A percentile compares a stretch with the other conserved stretches of the same genome.
Evolutionary conservation across 192 early-diverging fungal genomes (phyloP).

Genomic region (Glomus cerebriforme): DNA sequence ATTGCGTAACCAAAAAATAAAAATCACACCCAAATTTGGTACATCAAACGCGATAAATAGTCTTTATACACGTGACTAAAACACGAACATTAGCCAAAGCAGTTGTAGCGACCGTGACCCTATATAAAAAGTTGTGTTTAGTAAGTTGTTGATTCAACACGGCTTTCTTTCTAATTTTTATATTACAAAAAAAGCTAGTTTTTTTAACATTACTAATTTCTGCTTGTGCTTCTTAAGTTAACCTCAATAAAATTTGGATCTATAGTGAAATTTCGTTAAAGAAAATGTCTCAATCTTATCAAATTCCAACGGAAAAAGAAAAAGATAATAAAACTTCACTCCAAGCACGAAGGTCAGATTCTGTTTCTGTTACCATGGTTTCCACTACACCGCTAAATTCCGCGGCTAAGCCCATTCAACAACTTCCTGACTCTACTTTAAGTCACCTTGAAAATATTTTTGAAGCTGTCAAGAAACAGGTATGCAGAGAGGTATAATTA

Average conservation of each 20-base stretch:
- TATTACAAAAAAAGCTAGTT: too few relatives aligned
- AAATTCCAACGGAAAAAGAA: neutral
- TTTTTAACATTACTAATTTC: neutral
- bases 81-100: constrained; percentile 1
- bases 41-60: constrained; percentile 23
- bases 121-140: neutral
- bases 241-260: too few relatives aligned
- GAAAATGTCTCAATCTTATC: constrained; percentile 11
- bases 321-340: neutral
- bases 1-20: too few relatives aligned
- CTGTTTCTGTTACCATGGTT: neutral
- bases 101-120: neutral
- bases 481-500: neutral
- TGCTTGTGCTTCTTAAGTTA: neutral
- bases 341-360: neutral
- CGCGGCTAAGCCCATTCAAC: neutral
- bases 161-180: neutral
- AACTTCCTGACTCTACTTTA: neutral
- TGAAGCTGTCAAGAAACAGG: constrained; percentile 15
- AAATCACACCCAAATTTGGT: neutral
- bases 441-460: constrained; percentile 1
- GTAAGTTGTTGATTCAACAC: neutral
- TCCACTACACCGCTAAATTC: neutral
- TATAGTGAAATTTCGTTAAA: neutral
- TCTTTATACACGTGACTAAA: neutral